Evolutionary conservation across 2,329 filamentous ascomycete species (phyloP), one percentile per base, ranked within the genome.

Genomic region (Venturia nashicola): DNA sequence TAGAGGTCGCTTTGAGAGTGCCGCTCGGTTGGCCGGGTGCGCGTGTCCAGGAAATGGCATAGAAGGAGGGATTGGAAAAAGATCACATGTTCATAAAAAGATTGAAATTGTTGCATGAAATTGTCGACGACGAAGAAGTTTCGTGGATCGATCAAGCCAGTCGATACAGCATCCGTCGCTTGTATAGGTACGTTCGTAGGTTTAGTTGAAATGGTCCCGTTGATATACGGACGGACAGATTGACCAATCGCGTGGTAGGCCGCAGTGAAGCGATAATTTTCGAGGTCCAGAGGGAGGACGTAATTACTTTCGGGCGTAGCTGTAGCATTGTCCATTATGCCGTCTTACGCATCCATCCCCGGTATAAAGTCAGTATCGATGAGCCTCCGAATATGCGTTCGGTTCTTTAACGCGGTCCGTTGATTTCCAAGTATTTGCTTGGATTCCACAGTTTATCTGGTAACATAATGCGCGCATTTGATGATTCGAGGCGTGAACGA

Each of bases 31-130:
- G 23, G 23, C 20, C 40, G 2, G 57, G 57, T 40, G 57, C 34
- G 27, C 57, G 8, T 14, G 57, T 34, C 57, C 57, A 60, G 4
- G 57, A 20, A 14, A 60, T 32, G 16, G 14, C 14, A 27, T 40
- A 43, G 4, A 76, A 68, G 2, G 69, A 69, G 0, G 71, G 71
- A 27, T 76, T 72, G 20, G 67, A 71, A 23, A 76, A 75, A 67
- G 3, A 76, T 68, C 66, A 76, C 74, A 57, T 76, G 73, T 66
- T 76, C 73, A 62, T 73, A 75, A 0, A 74, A 61, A 0, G 65
- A 67, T 65, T 70, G 71, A 4, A 76, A 64, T 27, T 74, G 66
- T 2, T 62, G 27, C 11, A 72, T 65, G 1, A 72, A 70, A 32
- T 60, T n/a, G 6, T 60, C 57, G 9, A 60, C 40, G 4, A 60